These are phyloP conservation scores for Juncus effusus DNA, from an alignment of 176 grass and related monocot genomes.

Conservation along the genomic window DNA sequence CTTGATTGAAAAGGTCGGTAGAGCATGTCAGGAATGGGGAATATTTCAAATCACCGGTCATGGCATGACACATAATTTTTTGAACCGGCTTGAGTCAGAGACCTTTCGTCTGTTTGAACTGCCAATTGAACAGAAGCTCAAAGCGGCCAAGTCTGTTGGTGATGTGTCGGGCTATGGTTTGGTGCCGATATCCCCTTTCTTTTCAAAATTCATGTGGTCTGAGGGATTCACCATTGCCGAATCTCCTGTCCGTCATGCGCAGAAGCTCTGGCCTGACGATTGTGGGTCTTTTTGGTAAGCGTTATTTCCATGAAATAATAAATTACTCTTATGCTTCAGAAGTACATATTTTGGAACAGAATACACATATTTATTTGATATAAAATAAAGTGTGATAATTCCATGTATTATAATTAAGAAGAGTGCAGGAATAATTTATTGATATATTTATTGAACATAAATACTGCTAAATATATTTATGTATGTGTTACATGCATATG, in stretches of 20 bases:
- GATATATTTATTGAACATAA: no score
- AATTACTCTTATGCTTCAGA: no score
- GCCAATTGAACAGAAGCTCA: constrained; percentile 33
- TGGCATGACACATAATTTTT: constrained; percentile 11
- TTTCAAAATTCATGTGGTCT: constrained; percentile 52
- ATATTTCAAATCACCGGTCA: constrained; percentile 47
- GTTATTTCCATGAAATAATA: no score
- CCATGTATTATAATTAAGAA: neutral
- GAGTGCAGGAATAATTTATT: no score
- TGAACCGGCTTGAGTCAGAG: constrained; percentile 25
- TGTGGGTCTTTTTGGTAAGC: constrained; percentile 26
- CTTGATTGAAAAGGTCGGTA: neutral
- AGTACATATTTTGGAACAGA: no score
- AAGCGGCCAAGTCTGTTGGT: constrained; percentile 3
- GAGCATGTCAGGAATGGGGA: constrained; percentile 53
- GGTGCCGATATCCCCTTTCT: constrained; percentile 30
- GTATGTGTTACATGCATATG: neutral
- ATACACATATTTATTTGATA: no score
- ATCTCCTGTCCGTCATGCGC: constrained; percentile 24
- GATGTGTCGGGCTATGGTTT: constrained; percentile 28
- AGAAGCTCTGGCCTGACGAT: constrained; percentile 47
- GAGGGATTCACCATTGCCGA: constrained; percentile 53
- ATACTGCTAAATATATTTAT: no score
- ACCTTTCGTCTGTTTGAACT: constrained; percentile 39
- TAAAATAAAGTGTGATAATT: no score